Conservation (phyloP, 768 basidiomycete species). For the Tulasnella calospora region DNA sequence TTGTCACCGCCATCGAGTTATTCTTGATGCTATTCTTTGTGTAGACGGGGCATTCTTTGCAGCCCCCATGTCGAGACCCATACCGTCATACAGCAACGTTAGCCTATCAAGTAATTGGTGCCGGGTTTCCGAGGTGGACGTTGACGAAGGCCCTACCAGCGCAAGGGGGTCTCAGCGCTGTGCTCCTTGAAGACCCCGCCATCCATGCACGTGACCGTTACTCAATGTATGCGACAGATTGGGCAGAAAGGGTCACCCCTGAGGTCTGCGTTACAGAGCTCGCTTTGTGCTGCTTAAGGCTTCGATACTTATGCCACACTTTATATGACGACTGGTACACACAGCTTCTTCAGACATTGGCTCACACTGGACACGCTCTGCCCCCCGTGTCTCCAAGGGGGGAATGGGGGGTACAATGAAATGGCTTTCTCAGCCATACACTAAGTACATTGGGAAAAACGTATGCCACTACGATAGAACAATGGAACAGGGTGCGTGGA, state of each 20-base stretch:
- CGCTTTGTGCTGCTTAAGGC: not conserved
- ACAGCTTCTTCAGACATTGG: not conserved
- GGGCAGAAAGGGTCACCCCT: not conserved
- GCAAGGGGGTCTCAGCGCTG: not conserved
- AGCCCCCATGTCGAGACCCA: not conserved
- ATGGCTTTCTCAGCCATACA: constrained; percentile 1
- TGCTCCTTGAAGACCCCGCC: not conserved
- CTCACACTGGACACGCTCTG: not conserved
- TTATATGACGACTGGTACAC: not conserved
- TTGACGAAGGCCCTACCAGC: not conserved
- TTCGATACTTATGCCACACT: not conserved
- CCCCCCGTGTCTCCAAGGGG: not conserved
- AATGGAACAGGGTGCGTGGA: not conserved
- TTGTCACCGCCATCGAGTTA: too few relatives aligned
- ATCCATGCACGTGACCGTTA: not conserved
- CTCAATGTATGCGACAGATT: not conserved
- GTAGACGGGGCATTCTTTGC: too few relatives aligned
- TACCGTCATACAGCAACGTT: not conserved
- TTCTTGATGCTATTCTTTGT: too few relatives aligned
- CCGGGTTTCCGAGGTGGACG: not conserved
- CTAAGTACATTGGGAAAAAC: not conserved
- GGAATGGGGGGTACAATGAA: not conserved
- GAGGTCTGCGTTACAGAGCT: not conserved
- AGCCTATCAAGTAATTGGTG: not conserved
- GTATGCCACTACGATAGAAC: not conserved